Evolutionary conservation across 2,329 filamentous ascomycete species (phyloP).

Genomic region (Dothiorella sarmentorum): DNA sequence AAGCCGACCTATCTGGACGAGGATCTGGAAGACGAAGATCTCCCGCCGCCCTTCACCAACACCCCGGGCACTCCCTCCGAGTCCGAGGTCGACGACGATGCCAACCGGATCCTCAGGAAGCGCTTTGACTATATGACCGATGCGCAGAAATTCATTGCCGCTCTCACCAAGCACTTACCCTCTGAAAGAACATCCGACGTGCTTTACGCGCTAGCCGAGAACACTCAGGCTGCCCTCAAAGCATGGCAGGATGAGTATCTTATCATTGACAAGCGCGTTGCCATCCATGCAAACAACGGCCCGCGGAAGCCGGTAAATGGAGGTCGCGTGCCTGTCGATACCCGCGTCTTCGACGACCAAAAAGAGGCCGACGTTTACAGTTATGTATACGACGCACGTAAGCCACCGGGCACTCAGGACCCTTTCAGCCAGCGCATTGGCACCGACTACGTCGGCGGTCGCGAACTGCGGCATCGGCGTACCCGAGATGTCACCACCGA

Average conservation of each 20-base stretch:
- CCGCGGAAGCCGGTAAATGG: constrained; percentile 52
- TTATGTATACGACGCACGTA: constrained; percentile 55
- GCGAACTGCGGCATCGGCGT: constrained; percentile 46
- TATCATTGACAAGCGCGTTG: constrained; percentile 46
- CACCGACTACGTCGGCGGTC: constrained; percentile 42
- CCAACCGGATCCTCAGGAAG: constrained; percentile 41
- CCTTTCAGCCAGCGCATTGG: constrained; percentile 53
- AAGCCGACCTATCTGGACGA: constrained; percentile 16
- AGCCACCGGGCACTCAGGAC: constrained; percentile 51
- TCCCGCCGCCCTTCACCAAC: constrained; percentile 36
- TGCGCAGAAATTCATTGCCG: constrained; percentile 40
- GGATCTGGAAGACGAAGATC: constrained; percentile 24
- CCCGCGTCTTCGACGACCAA: constrained; percentile 54
- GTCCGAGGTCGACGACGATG: constrained; percentile 37
- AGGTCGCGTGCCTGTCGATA: constrained; percentile 44
- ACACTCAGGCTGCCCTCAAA: constrained; percentile 51
- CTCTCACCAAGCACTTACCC: constrained; percentile 42
- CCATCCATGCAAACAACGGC: constrained; percentile 27
- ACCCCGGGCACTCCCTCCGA: constrained; percentile 27
- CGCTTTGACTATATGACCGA: constrained; percentile 43
- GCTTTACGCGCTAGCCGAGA: constrained; percentile 54
- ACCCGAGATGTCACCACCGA: constrained; percentile 30
- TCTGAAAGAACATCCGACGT: constrained; percentile 48
- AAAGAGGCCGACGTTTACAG: constrained; percentile 61
- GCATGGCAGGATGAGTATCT: constrained; percentile 60